Percentiles rank a stretch among this genome's conserved stretches.
phyloP scores from a whole-genome alignment of 345 rosid genomes.

The Abelmoschus esculentus region DNA sequence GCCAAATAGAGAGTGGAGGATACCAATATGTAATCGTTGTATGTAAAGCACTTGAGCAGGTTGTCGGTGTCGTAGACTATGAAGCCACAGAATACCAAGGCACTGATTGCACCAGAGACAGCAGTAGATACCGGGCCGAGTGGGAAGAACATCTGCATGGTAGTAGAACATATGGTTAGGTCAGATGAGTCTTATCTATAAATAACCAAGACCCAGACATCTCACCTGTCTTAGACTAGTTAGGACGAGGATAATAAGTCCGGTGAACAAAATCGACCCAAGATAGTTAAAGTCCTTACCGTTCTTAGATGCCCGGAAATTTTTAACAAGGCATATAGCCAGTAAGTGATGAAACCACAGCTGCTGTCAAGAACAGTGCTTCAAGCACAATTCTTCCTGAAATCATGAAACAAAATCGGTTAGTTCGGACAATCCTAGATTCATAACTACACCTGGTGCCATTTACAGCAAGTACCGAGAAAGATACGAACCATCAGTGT shows the following conservation, averaged over 20 bases:
- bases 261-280: constrained; percentile 85
- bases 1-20: constrained; percentile 83
- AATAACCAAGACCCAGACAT: background rate
- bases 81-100: constrained; percentile 82
- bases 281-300: constrained; percentile 89
- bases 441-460: background rate
- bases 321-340: too few relatives aligned
- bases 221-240: constrained; percentile 84
- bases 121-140: constrained; percentile 78
- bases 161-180: background rate
- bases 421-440: background rate
- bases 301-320: constrained; percentile 95
- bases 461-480: background rate
- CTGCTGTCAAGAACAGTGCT: constrained; percentile 80
- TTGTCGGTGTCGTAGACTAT: constrained; percentile 84
- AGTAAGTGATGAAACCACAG: constrained; percentile 75
- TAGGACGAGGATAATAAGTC: constrained; percentile 65
- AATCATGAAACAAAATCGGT: background rate
- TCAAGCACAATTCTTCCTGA: constrained; percentile 93
- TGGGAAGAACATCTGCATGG: constrained; percentile 71
- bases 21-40: constrained; percentile 86
- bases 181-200: background rate
- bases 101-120: constrained; percentile 71
- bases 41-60: constrained; percentile 19
- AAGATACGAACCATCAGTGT: constrained; percentile 59